Evolutionary conservation across 2,329 filamentous ascomycete genomes (phyloP).

Genomic region (Fusarium aywerte): DNA sequence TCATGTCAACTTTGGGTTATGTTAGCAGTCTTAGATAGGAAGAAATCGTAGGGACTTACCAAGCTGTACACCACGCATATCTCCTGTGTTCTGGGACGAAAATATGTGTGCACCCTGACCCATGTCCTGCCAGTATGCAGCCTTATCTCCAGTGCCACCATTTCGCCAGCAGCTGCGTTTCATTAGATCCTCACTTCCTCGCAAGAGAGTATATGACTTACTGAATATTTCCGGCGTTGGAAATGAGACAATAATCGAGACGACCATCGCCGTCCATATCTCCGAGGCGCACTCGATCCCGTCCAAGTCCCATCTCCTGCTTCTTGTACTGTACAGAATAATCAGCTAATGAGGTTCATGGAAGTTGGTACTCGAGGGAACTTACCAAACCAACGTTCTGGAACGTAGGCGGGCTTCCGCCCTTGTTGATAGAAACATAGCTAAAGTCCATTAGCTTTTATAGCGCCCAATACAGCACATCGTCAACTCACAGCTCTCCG

Average conservation of each 20-base stretch:
- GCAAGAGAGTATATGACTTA: background rate
- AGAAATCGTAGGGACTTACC: background rate
- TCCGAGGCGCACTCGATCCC: background rate
- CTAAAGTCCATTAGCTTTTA: background rate
- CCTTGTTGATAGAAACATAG: conserved; percentile 5
- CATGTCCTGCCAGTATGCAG: conserved; percentile 10
- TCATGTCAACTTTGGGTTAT: background rate
- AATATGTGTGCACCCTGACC: background rate
- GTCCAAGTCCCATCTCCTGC: conserved; percentile 3
- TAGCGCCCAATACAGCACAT: too few relatives aligned
- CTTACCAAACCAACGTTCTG: background rate
- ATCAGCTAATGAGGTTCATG: background rate
- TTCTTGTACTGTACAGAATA: background rate
- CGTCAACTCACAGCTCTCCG: background rate
- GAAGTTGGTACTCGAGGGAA: background rate
- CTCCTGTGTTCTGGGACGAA: background rate
- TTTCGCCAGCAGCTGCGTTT: background rate
- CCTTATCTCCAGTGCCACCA: conserved; percentile 1
- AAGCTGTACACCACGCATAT: conserved; percentile 5
- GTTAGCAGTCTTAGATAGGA: background rate
- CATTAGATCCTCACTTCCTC: background rate
- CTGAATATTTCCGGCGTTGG: background rate
- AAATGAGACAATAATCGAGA: conserved; percentile 2
- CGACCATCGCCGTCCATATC: conserved; percentile 6
- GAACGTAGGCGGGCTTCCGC: background rate